Evolutionary conservation across 495 filamentous ascomycete genomes (phyloP), one percentile per base, ranked within the genome.

Genomic region (Immersiella caudata): DNA sequence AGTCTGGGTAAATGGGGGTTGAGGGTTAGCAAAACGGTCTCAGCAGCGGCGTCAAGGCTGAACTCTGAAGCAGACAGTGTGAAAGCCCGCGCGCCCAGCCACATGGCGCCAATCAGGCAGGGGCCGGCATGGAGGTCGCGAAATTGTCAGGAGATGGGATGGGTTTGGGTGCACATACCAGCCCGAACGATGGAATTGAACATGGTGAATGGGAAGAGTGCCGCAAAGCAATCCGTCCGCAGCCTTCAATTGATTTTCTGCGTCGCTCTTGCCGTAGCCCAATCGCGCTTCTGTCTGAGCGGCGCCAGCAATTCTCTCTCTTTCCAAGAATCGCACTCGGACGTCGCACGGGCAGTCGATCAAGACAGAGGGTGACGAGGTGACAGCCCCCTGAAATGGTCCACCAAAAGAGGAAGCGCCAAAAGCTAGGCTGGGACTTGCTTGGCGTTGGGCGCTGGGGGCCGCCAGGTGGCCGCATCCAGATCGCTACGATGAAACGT

Each of bases 131-230:
- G 60, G 22, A 61, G 66, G 66, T 33, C 62, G 68, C 60, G 69
- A 68, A 61, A 67, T 69, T 36, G 54, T 46, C 62, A 67, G 59
- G 68, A 68, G 24, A 56, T 27, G 33, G 33, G 60, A 71, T 59
- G 56, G 56, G 56, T 27, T 59, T 33, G 7, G 56, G 18, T 27
- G 56, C 63, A 74, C 74, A 70, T 87, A 93, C 91, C 91, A 73
- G 91, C 91, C 79, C 91, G 85, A 76, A 94, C 88, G 67, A 93
- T 91, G 91, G 91, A 75, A 90, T 86, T 70, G 90, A 86, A 90
- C 93, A 26, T 93, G 71, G 68, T 80, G 80, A 70, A 68, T 65
- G 54, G 63, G 59, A 64, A 62, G 69, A 40, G 67, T 66, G 68
- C 69, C 51, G 68, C 68, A 54, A n/a, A 4, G 40, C 40, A 46